These are phyloP conservation scores for Ambispora gerdemannii DNA, from an alignment of 192 early-diverging fungal genomes.

Conservation along the genomic window DNA sequence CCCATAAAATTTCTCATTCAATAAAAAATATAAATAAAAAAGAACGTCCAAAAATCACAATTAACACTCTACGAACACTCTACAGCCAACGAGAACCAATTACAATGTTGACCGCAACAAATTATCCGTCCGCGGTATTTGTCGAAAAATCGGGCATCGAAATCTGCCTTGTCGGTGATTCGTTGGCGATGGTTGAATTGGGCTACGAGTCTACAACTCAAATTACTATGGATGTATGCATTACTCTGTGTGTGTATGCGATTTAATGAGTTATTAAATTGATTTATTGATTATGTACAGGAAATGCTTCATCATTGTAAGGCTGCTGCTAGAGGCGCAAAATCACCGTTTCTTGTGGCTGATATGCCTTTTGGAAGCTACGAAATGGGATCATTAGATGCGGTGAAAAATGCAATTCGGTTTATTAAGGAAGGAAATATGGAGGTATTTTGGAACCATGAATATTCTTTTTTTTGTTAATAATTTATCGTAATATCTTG, in stretches of 20 bases:
- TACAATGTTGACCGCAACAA: conserved; percentile 93
- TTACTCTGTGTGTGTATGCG: background rate
- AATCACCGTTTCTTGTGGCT: conserved; percentile 74
- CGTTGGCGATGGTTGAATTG: conserved; percentile 94
- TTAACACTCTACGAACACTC: conserved; percentile 74
- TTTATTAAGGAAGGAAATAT: conserved; percentile 86
- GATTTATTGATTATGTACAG: conserved; percentile 33
- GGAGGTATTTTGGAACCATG: conserved; percentile 48
- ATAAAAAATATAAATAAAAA: no score
- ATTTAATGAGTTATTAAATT: conserved; percentile 4
- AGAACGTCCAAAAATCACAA: conserved; percentile 82
- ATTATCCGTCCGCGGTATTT: conserved; percentile 88
- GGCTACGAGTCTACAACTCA: conserved; percentile 83
- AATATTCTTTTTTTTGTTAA: background rate
- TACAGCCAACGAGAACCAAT: conserved; percentile 75
- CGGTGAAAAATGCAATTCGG: conserved; percentile 75
- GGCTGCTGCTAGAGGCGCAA: conserved; percentile 81
- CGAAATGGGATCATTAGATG: conserved; percentile 69
- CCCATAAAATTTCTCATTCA: no score
- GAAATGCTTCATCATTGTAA: conserved; percentile 96
- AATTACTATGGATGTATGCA: conserved; percentile 79
- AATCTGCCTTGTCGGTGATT: conserved; percentile 90
- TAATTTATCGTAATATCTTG: background rate
- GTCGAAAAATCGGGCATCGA: conserved; percentile 84
- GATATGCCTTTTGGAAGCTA: conserved; percentile 96